Conservation (phyloP, 768 basidiomycete genomes). For the Mrakia frigida region DNA sequence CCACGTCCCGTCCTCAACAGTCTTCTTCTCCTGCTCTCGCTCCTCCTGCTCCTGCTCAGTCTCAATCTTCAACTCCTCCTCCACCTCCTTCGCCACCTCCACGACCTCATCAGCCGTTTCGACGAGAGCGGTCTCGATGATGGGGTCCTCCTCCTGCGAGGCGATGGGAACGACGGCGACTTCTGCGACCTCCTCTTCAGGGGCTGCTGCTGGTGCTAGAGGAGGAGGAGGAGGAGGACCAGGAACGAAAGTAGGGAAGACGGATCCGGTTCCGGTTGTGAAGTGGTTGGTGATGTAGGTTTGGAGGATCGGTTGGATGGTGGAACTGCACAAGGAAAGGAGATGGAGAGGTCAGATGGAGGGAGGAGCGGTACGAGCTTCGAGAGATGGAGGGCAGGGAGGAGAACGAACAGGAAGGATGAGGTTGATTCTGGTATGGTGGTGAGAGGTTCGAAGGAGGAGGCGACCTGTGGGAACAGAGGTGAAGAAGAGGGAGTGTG, state of each 20-base stretch:
- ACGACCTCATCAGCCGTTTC: conserved; percentile 23
- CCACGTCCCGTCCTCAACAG: not conserved
- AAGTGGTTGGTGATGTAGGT: conserved; percentile 31
- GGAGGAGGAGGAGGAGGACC: not conserved
- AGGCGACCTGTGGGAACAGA: not conserved
- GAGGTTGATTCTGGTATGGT: conserved; percentile 3
- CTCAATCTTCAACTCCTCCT: conserved; percentile 32
- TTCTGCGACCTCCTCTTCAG: not conserved
- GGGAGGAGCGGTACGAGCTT: not conserved
- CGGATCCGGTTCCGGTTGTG: conserved; percentile 12
- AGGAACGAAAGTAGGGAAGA: conserved; percentile 22
- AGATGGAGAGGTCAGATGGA: not conserved
- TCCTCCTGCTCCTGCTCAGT: conserved; percentile 33
- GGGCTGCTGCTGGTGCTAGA: too few relatives aligned
- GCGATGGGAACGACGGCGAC: not conserved
- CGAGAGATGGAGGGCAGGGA: not conserved
- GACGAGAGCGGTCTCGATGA: conserved; percentile 20
- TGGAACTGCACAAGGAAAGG: not conserved
- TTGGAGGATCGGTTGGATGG: conserved; percentile 11
- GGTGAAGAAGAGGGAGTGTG: not conserved
- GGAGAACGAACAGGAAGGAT: not conserved
- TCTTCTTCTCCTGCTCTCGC: not conserved
- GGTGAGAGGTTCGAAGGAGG: conserved; percentile 15
- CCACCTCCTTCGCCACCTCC: conserved; percentile 23
- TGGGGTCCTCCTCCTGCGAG: conserved; percentile 14